A percentile compares a stretch with the other conserved stretches of the same genome.
Evolutionary conservation across 352 stramenopile genomes (phyloP).

Genomic region (Phytopythium oedochilum): DNA sequence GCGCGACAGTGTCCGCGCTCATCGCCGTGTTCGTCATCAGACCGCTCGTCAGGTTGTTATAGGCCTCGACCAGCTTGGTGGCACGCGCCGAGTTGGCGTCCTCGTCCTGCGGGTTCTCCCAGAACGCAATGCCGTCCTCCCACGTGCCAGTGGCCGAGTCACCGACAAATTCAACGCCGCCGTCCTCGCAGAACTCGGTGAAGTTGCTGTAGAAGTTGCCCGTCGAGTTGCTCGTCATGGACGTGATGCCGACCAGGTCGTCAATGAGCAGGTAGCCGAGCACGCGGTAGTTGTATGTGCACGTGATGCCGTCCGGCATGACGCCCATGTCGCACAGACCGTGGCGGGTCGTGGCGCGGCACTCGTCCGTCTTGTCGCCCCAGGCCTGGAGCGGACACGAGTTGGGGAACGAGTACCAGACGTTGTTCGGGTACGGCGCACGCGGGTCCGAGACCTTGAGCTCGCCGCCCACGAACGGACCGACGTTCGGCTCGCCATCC

Average conservation of each 20-base stretch:
- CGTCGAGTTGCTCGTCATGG: conserved; percentile 49
- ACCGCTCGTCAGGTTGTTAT: conserved; percentile 45
- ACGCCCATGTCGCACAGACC: conserved; percentile 51
- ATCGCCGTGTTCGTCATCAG: conserved; percentile 29
- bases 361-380: conserved; percentile 39
- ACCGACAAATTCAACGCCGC: conserved; percentile 53
- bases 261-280: conserved; percentile 64
- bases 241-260: conserved; percentile 72
- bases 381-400: conserved; percentile 50
- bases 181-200: conserved; percentile 53
- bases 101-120: conserved; percentile 62
- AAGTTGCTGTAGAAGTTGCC: conserved; percentile 52
- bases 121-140: conserved; percentile 60
- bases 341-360: conserved; percentile 32
- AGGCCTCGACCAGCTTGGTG: conserved; percentile 44
- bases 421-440: conserved; percentile 64
- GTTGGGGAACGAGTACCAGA: conserved; percentile 83
- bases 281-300: conserved; percentile 62
- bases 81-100: conserved; percentile 41
- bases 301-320: conserved; percentile 52
- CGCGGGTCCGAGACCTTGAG: conserved; percentile 41
- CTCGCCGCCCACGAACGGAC: conserved; percentile 57
- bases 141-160: conserved; percentile 27
- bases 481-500: conserved; percentile 52
- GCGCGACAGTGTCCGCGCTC: conserved; percentile 18